Evolutionary conservation across 768 basidiomycete genomes (phyloP), one percentile per base, ranked within the genome.

Genomic region (Mycena albidolilacea): DNA sequence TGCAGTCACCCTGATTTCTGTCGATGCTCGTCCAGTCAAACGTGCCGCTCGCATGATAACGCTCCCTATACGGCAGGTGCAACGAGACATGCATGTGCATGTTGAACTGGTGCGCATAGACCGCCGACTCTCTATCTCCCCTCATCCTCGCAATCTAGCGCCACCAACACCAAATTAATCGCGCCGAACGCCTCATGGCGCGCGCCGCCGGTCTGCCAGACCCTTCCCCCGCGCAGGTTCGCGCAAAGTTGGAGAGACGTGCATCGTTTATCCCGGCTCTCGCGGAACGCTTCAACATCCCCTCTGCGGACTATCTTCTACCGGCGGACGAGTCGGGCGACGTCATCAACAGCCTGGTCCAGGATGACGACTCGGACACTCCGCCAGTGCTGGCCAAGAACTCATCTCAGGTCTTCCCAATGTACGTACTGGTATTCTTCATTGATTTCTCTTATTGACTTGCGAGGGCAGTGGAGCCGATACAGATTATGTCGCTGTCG

Each of bases 401-500:
- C 5, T 76, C 75, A 0, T 57, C 71, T 17, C 17, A 54, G 15
- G 21, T 76, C 46, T 39, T 43, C 15, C 12, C 44, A 21, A 71
- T 73, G 75, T 76, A 68, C 6, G 75, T 37, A 11, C 30, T n/a
- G 15, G 12, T 5, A 19, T 43, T 37, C 17, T 17, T 57, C 11
- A 7, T 43, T 43, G 10, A 0, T 61, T 11, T 9, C 7, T 48
- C 46, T 54, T 12, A 1, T 30, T 63, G 39, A 71, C 39, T 10
- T 15, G 19, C 6, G 58, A 38, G 30, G 19, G 0, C 65, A 76
- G 75, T 48, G 75, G 75, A 6, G n/a, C 48, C 6, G 75, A 76
- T 43, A 60, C 65, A 19, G 7, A 46, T 4, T 76, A 82, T 67
- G 71, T 84, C 12, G 75, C 73, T 9, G 77, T 69, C 2, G 70